phyloP scores from a whole-genome alignment of 2,329 filamentous ascomycete species.

The Stagonosporopsis cucurbitacearum region DNA sequence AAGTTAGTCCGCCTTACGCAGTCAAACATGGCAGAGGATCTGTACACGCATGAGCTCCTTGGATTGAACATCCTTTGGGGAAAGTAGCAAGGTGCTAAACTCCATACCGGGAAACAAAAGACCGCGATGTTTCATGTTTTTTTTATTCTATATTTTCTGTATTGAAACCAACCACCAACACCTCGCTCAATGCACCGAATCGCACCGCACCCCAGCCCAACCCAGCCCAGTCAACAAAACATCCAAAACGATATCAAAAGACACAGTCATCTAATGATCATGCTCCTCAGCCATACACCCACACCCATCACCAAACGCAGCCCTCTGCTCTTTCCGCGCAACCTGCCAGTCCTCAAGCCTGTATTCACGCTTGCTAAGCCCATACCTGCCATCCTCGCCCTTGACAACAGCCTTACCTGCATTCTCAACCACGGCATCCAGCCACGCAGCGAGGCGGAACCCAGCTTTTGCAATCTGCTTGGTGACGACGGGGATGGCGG shows the following conservation, averaged over 20 bases:
- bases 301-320: conserved; percentile 39
- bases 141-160: background rate
- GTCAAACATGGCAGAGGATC: no score
- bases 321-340: conserved; percentile 33
- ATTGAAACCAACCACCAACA: conserved; percentile 8
- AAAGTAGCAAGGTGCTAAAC: no score
- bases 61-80: no score
- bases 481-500: conserved; percentile 49
- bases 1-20: no score
- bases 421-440: conserved; percentile 37
- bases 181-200: background rate
- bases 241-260: background rate
- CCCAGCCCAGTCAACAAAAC: no score
- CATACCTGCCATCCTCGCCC: conserved; percentile 14
- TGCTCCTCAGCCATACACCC: conserved; percentile 35
- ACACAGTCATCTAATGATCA: conserved; percentile 20
- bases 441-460: conserved; percentile 41
- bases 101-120: no score
- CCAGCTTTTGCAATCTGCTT: conserved; percentile 54
- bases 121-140: no score
- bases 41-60: no score
- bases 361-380: conserved; percentile 23
- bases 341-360: conserved; percentile 38
- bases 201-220: background rate
- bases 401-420: conserved; percentile 21